Evolutionary conservation across 192 early-diverging fungal genomes (phyloP).

Genomic region (Gigaspora rosea): DNA sequence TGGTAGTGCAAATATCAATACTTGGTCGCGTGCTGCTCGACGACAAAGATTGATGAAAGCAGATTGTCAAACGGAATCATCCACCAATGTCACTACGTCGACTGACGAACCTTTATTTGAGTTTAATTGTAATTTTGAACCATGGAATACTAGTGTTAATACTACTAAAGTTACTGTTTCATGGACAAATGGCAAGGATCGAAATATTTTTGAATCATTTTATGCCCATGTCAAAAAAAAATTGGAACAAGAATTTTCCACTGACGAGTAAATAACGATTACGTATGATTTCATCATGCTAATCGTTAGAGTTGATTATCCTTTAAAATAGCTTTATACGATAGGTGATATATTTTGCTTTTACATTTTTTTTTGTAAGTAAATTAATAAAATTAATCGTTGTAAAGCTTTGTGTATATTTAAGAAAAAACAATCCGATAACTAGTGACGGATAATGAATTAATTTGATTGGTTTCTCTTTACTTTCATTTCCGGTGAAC

Average conservation of each 20-base stretch:
- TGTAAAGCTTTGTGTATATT: too few species aligned
- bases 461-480: too few species aligned
- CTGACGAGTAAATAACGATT: too few species aligned
- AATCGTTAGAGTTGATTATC: too few species aligned
- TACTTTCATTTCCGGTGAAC: too few species aligned
- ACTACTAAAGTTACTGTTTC: conserved; percentile 19
- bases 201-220: conserved; percentile 51
- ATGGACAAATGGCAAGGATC: conserved; percentile 51
- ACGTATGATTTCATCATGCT: too few species aligned
- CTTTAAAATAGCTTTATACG: too few species aligned
- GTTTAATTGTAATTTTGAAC: conserved; percentile 25
- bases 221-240: conserved; percentile 41
- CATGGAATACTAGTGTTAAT: neutral
- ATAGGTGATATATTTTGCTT: too few species aligned
- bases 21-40: conserved; percentile 41
- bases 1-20: conserved; percentile 27
- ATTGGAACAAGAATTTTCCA: conserved; percentile 18
- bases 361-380: too few species aligned
- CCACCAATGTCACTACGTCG: neutral
- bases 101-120: conserved; percentile 18
- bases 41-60: neutral
- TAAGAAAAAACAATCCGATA: too few species aligned
- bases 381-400: too few species aligned
- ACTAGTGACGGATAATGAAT: too few species aligned
- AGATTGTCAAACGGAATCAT: neutral